Conservation (phyloP, 352 stramenopile genomes). For the Phytophthora boehmeriae region DNA sequence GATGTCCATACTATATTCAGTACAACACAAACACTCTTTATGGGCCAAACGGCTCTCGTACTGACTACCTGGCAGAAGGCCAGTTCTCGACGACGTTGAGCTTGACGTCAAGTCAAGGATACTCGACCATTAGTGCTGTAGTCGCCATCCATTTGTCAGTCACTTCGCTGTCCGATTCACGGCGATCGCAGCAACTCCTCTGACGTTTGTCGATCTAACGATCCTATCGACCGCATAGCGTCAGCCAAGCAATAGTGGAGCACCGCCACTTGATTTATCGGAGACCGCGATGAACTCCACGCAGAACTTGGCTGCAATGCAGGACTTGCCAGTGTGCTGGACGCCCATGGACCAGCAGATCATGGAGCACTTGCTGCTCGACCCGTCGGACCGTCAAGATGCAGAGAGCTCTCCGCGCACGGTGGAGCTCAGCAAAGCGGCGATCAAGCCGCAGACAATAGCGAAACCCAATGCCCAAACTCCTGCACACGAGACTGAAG, state of each 20-base stretch:
- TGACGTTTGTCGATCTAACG: too few relatives aligned
- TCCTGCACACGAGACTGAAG: not conserved
- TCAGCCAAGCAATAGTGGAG: too few relatives aligned
- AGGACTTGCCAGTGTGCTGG: constrained; percentile 36
- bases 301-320: not conserved
- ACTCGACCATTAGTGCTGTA: too few relatives aligned
- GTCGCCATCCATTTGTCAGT: too few relatives aligned
- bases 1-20: too few relatives aligned
- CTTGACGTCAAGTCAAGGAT: too few relatives aligned
- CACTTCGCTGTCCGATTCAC: too few relatives aligned
- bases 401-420: constrained; percentile 12
- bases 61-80: too few relatives aligned
- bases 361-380: constrained; percentile 61
- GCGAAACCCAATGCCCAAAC: constrained; percentile 5
- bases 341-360: constrained; percentile 62
- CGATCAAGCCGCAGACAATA: constrained; percentile 9
- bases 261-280: not conserved
- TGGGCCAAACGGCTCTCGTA: too few relatives aligned
- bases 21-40: not conserved
- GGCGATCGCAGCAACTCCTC: too few relatives aligned
- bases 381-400: constrained; percentile 22
- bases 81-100: too few relatives aligned
- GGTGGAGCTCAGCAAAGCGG: constrained; percentile 14
- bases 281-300: constrained; percentile 7
- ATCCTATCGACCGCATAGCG: too few relatives aligned